These are phyloP conservation scores for Rhizopogon rudus DNA, from an alignment of 768 basidiomycete genomes.

Conservation along the genomic window DNA sequence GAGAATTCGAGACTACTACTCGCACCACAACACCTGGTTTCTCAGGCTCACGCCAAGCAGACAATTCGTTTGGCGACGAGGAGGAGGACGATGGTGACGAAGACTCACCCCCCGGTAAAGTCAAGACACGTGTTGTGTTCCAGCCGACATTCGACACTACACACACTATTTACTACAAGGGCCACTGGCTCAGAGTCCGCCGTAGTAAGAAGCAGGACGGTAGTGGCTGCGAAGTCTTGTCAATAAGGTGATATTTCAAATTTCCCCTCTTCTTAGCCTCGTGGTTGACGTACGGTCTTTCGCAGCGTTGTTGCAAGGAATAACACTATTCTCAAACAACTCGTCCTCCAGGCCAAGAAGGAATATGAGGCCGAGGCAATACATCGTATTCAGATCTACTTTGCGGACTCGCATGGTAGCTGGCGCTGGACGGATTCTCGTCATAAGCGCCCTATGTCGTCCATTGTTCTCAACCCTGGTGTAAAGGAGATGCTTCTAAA, in stretches of 20 bases:
- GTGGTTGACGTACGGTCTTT: slow-evolving; percentile 9
- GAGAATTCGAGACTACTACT: slow-evolving; percentile 87
- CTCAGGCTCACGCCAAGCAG: slow-evolving; percentile 37
- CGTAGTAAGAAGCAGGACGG: slow-evolving; percentile 65
- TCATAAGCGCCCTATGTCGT: slow-evolving; percentile 84
- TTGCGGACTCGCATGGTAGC: slow-evolving; percentile 81
- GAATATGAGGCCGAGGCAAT: slow-evolving; percentile 86
- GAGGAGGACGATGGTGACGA: slow-evolving; percentile 43
- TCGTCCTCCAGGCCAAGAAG: slow-evolving; percentile 85
- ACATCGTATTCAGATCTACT: slow-evolving; percentile 85
- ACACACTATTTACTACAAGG: slow-evolving; percentile 82
- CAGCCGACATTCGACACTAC: slow-evolving; percentile 86
- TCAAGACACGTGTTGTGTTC: slow-evolving; percentile 80
- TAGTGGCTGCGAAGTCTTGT: slow-evolving; percentile 68
- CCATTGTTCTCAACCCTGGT: slow-evolving; percentile 83
- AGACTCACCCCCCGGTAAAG: slow-evolving; percentile 47
- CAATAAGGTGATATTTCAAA: slow-evolving; percentile 52
- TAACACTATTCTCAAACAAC: slow-evolving; percentile 82
- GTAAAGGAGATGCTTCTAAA: slow-evolving; percentile 86
- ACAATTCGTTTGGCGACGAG: slow-evolving; percentile 54
- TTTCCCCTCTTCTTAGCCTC: slow-evolving; percentile 7
- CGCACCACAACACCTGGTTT: slow-evolving; percentile 61
- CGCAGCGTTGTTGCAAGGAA: slow-evolving; percentile 75
- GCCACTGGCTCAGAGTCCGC: slow-evolving; percentile 78
- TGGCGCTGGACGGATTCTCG: slow-evolving; percentile 88